Evolutionary conservation across 352 stramenopile genomes (phyloP), one percentile per base, ranked within the genome.

Genomic region (Globisporangium abappressorium): DNA sequence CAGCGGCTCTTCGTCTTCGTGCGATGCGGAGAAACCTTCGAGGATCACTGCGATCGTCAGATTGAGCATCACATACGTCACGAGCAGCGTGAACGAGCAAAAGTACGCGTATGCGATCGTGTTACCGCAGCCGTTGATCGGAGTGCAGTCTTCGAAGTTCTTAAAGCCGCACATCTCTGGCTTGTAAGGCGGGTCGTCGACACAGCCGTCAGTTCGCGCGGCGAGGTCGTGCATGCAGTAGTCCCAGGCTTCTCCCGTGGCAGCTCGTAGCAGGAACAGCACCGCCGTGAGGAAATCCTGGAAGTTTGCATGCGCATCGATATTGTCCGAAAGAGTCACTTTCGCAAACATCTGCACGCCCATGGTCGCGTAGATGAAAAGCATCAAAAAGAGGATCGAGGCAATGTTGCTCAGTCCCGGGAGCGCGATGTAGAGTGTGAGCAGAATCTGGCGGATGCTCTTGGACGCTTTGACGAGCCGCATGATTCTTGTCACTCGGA

Each of bases 11-110:
- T 96, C 89, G 43, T 97, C 91, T 67, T 92, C 80, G 7, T 92
- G 84, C 1, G 81, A 92, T 43, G 81, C 73, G 18, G 82, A 94
- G 77, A 98, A 98, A 54, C 89, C 89, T 59, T 98, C 91, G 12
- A 98, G 84, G 60, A 98, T 97, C 33, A 98, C 89, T 33, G 90
- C 94, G 33, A 98, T 97, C 55, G 97, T 98, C 57, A 98, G 77
- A 66, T 98, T 98, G 26, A 98, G 81, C 74, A 98, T 92, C 14
- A 98, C 84, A 65, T 95, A 98, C 14, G 85, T 97, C 38, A 98
- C 82, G n/a, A 98, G 79, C 62, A 98, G 65, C 15, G 90, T 97
- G 68, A 98, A 98, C 5, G 78, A 66, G 67, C 82, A 91, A 65
- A 92, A 92, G 71, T 94, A 96, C 0, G 71, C 62, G 64, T 79